A percentile compares a stretch with the other conserved stretches of the same genome.
Evolutionary conservation across 148 eudicot species (phyloP).

Genomic region (Spergularia bocconei): DNA sequence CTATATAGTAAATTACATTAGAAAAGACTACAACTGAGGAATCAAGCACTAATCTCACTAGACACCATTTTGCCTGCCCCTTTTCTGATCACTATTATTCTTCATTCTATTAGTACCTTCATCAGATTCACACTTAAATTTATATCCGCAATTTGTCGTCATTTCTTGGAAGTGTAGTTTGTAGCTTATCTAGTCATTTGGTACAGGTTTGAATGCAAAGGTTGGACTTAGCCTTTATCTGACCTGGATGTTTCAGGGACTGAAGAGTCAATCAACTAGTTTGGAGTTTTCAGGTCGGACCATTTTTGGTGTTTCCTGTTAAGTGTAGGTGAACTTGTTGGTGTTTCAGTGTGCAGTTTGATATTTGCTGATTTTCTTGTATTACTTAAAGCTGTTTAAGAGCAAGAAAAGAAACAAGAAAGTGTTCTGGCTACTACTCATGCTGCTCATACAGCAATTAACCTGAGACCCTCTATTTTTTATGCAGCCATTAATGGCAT

Average conservation of each 20-base stretch:
- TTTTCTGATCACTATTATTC: background rate
- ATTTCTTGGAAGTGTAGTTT: background rate
- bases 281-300: background rate
- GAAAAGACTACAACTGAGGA: background rate
- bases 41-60: background rate
- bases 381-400: background rate
- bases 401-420: background rate
- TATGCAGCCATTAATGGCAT: background rate
- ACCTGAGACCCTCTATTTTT: slow-evolving; percentile 7
- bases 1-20: background rate
- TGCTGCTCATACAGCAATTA: background rate
- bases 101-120: background rate
- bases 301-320: background rate
- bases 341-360: background rate
- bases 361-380: background rate
- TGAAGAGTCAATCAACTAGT: slow-evolving; percentile 1
- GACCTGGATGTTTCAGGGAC: background rate
- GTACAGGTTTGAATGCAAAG: background rate
- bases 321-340: slow-evolving; percentile 1
- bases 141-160: too few species aligned
- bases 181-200: background rate
- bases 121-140: background rate
- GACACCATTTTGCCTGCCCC: background rate
- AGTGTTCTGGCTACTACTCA: background rate
- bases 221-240: background rate